phyloP scores from a whole-genome alignment of 2,329 filamentous ascomycete species.

The Sporothrix euskadiensis region DNA sequence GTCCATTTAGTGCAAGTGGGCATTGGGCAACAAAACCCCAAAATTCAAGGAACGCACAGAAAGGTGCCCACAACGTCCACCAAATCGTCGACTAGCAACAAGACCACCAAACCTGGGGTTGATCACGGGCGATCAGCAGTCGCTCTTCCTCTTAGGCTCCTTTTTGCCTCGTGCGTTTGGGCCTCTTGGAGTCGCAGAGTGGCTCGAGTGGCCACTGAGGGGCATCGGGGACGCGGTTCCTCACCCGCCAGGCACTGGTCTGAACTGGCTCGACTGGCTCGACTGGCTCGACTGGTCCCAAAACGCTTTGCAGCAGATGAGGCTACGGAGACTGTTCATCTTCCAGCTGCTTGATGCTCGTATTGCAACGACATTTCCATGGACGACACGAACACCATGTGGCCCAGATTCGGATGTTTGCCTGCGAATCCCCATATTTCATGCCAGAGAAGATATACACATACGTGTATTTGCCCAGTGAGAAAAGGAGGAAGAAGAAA shows the following conservation, averaged over 20 bases:
- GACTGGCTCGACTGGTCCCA: not conserved
- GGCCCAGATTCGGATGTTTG: not conserved
- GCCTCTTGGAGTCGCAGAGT: not conserved
- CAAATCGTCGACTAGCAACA: not conserved
- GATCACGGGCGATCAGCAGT: conserved; percentile 16
- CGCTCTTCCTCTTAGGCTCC: not conserved
- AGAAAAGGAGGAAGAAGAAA: not conserved
- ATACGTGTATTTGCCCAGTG: not conserved
- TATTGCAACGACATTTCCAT: not conserved
- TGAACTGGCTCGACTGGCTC: too few relatives aligned
- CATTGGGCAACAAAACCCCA: not conserved
- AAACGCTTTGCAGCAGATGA: too few relatives aligned
- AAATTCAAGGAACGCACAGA: not conserved
- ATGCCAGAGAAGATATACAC: not conserved
- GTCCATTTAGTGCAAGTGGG: not conserved
- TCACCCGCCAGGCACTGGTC: conserved; percentile 8
- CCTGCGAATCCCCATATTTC: conserved; percentile 1
- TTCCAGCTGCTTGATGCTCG: not conserved
- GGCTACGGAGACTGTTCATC: not conserved
- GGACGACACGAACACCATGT: not conserved
- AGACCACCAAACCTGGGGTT: not conserved
- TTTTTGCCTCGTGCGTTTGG: conserved; percentile 4
- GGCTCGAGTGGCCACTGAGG: not conserved
- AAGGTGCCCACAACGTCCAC: not conserved
- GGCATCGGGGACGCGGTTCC: not conserved